These are phyloP conservation scores for Verruconis gallopava DNA, from an alignment of 2,329 filamentous ascomycete species.

Conservation along the genomic window DNA sequence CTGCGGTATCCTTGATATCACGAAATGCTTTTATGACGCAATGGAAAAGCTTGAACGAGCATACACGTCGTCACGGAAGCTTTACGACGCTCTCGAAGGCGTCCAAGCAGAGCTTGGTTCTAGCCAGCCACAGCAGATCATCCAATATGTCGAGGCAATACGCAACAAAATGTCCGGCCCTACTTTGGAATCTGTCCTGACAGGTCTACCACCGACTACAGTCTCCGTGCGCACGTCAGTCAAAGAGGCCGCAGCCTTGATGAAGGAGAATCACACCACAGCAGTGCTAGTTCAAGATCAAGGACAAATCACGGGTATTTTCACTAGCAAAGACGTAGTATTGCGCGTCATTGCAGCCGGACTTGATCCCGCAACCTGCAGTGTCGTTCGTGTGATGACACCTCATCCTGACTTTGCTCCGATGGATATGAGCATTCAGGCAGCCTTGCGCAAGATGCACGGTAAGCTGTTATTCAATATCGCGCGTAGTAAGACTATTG, in stretches of 20 bases:
- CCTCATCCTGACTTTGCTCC: slow-evolving; percentile 97
- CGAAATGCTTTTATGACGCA: slow-evolving; percentile 98
- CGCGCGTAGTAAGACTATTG: slow-evolving; percentile 6
- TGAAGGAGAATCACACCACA: slow-evolving; percentile 99
- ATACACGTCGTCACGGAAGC: slow-evolving; percentile 92
- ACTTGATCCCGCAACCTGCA: slow-evolving; percentile 86
- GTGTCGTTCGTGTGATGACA: slow-evolving; percentile 97
- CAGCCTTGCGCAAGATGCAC: slow-evolving; percentile 97
- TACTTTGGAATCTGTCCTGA: slow-evolving; percentile 86
- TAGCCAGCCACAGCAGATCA: slow-evolving; percentile 95
- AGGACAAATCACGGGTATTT: slow-evolving; percentile 95
- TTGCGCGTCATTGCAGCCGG: slow-evolving; percentile 94
- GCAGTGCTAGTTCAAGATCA: slow-evolving; percentile 93
- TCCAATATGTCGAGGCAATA: slow-evolving; percentile 95
- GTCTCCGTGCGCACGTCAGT: slow-evolving; percentile 94
- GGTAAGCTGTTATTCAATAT: slow-evolving; percentile 42
- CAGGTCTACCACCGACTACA: slow-evolving; percentile 81
- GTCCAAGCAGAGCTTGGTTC: slow-evolving; percentile 94
- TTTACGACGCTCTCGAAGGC: slow-evolving; percentile 94
- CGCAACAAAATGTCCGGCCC: slow-evolving; percentile 95
- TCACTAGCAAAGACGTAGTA: slow-evolving; percentile 98
- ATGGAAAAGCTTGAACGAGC: slow-evolving; percentile 99
- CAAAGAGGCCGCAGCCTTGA: slow-evolving; percentile 84
- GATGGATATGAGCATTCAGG: slow-evolving; percentile 98
- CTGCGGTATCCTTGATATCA: slow-evolving; percentile 94